A percentile compares a stretch with the other conserved stretches of the same genome.
Conservation (phyloP, 345 rosid genomes). For the Schrenkiella parvula region DNA sequence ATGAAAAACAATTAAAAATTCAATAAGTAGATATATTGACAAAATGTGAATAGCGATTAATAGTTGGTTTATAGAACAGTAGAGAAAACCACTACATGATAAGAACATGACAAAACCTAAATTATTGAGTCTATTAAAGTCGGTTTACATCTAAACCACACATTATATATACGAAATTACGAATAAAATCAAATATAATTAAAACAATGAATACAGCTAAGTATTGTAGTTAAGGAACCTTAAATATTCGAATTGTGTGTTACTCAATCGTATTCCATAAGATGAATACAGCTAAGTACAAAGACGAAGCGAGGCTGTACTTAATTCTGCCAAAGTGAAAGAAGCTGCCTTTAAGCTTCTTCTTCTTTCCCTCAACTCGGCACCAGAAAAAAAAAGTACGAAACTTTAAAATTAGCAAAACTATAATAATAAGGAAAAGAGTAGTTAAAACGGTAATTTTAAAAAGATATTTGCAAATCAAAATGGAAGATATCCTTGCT, state of each 20-base stretch:
- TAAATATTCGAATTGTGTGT: conserved; percentile 13
- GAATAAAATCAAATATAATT: neutral
- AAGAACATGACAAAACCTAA: conserved; percentile 12
- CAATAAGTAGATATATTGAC: neutral
- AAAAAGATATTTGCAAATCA: conserved; percentile 21
- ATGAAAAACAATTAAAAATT: neutral
- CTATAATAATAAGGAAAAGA: neutral
- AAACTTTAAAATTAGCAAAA: neutral
- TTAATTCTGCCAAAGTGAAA: conserved; percentile 12
- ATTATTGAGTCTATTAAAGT: conserved; percentile 9
- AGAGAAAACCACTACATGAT: conserved; percentile 4
- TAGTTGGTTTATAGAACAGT: neutral
- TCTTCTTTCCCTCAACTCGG: conserved; percentile 11
- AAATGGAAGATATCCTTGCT: conserved; percentile 28
- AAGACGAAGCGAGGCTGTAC: conserved; percentile 23
- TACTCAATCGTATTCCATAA: conserved; percentile 12
- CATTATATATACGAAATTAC: neutral
- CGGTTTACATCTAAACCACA: conserved; percentile 17
- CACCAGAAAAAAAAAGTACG: neutral
- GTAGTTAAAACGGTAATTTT: neutral
- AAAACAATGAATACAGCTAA: conserved; percentile 8
- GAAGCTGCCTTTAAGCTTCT: conserved; percentile 28
- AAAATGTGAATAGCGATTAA: neutral
- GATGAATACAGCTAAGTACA: conserved; percentile 29
- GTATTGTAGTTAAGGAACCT: conserved; percentile 8